These are phyloP conservation scores for Blastomyces parvus DNA, from an alignment of 2,329 filamentous ascomycete genomes.

Conservation along the genomic window DNA sequence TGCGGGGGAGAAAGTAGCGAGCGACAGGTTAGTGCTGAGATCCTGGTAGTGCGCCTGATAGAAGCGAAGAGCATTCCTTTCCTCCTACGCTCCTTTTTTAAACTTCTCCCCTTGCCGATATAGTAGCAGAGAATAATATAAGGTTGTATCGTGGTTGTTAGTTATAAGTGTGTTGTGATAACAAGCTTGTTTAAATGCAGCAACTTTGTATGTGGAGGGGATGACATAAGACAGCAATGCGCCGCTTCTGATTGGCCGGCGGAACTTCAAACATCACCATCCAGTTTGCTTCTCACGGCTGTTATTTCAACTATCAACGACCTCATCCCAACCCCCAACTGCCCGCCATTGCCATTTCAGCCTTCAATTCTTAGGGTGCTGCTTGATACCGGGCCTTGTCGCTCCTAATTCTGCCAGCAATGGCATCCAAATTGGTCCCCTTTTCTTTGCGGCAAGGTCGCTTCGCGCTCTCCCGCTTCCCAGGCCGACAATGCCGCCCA, in stretches of 20 bases:
- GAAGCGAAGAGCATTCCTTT: constrained; percentile 4
- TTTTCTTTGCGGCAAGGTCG: constrained; percentile 60
- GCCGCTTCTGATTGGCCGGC: constrained; percentile 13
- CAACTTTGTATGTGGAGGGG: too few species aligned
- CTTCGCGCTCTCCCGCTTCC: constrained; percentile 54
- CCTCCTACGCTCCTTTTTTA: background rate
- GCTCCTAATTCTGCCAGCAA: constrained; percentile 33
- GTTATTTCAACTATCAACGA: background rate
- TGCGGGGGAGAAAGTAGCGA: background rate
- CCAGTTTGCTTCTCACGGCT: background rate
- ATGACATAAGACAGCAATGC: constrained; percentile 16
- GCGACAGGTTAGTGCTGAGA: background rate
- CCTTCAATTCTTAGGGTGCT: background rate
- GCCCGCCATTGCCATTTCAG: background rate
- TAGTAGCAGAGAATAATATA: background rate
- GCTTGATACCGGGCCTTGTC: background rate
- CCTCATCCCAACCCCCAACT: background rate
- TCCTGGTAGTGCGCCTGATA: background rate
- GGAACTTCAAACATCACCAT: background rate
- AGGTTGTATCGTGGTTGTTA: background rate
- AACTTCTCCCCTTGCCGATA: background rate
- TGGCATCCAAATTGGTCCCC: constrained; percentile 77
- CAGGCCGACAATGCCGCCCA: constrained; percentile 58
- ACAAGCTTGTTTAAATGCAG: background rate
- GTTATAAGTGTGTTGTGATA: background rate